Evolutionary conservation across 257 asterid genomes (phyloP).

Genomic region (Eustoma russellianum): DNA sequence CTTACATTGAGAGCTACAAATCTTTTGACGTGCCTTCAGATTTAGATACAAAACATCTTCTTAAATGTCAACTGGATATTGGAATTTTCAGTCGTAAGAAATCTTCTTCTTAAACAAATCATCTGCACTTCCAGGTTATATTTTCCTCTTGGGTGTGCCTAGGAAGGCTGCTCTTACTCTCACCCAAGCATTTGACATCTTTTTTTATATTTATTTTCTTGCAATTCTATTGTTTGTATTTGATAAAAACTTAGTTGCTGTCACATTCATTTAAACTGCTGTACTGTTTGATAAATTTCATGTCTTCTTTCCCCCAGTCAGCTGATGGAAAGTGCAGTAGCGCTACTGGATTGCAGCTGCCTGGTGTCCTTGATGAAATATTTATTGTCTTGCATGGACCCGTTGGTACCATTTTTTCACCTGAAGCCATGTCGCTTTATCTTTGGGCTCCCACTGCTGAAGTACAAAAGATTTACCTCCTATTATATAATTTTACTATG

Average conservation of each 20-base stretch:
- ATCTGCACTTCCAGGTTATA: too few species aligned
- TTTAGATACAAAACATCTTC: conserved; percentile 36
- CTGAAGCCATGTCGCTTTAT: conserved; percentile 46
- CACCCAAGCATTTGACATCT: too few species aligned
- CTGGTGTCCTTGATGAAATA: conserved; percentile 90
- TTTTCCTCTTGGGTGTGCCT: too few species aligned
- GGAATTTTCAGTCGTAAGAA: conserved; percentile 59
- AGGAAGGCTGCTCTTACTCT: too few species aligned
- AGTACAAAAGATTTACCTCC: conserved; percentile 23
- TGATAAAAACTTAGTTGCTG: too few species aligned
- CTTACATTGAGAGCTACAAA: conserved; percentile 45
- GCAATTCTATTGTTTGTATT: too few species aligned
- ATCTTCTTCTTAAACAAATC: not conserved
- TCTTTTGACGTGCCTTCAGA: conserved; percentile 46
- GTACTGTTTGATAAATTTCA: too few species aligned
- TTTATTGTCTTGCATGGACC: conserved; percentile 73
- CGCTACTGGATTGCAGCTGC: conserved; percentile 80
- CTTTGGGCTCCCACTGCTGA: conserved; percentile 99
- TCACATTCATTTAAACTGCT: too few species aligned
- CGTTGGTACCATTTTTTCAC: conserved; percentile 61
- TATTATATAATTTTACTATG: conserved; percentile 4
- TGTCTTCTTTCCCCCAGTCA: conserved; percentile 6
- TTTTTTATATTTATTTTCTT: too few species aligned
- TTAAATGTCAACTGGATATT: conserved; percentile 74
- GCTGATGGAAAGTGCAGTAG: conserved; percentile 51